These are phyloP conservation scores for Herpotrichia juniperi DNA, from an alignment of 2,329 filamentous ascomycete species.

Conservation along the genomic window DNA sequence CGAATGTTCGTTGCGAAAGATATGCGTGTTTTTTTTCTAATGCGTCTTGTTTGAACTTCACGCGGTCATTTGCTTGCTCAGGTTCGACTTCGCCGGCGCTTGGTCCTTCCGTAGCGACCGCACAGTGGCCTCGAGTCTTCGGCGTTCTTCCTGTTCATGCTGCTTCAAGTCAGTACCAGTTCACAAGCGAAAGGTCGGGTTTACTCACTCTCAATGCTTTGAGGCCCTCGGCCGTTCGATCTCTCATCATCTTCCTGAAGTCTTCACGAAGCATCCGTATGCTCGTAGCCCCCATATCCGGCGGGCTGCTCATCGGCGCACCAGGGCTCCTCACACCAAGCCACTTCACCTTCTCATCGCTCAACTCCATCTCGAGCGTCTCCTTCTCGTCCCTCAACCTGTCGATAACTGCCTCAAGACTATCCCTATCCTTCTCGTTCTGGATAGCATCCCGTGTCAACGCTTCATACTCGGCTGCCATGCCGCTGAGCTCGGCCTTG, in stretches of 20 bases:
- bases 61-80: constrained; percentile 13
- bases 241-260: constrained; percentile 82
- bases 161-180: constrained; percentile 44
- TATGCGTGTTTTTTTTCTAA: constrained; percentile 2
- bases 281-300: constrained; percentile 63
- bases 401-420: constrained; percentile 68
- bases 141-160: constrained; percentile 74
- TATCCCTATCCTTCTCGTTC: constrained; percentile 72
- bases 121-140: constrained; percentile 68
- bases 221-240: constrained; percentile 69
- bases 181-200: constrained; percentile 1
- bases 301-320: constrained; percentile 22
- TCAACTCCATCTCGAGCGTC: constrained; percentile 66
- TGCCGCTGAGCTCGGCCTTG: constrained; percentile 70
- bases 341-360: constrained; percentile 71
- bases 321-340: constrained; percentile 65
- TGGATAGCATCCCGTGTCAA: constrained; percentile 74
- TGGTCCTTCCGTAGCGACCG: constrained; percentile 58
- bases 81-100: constrained; percentile 22
- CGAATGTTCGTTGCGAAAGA: neutral
- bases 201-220: constrained; percentile 68
- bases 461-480: constrained; percentile 71
- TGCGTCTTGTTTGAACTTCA: neutral
- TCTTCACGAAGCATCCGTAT: constrained; percentile 73
- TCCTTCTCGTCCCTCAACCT: constrained; percentile 68